A percentile compares a stretch with the other conserved stretches of the same genome.
Evolutionary conservation across 805 yeast species (phyloP).

Genomic region (Schwanniomyces sp.): DNA sequence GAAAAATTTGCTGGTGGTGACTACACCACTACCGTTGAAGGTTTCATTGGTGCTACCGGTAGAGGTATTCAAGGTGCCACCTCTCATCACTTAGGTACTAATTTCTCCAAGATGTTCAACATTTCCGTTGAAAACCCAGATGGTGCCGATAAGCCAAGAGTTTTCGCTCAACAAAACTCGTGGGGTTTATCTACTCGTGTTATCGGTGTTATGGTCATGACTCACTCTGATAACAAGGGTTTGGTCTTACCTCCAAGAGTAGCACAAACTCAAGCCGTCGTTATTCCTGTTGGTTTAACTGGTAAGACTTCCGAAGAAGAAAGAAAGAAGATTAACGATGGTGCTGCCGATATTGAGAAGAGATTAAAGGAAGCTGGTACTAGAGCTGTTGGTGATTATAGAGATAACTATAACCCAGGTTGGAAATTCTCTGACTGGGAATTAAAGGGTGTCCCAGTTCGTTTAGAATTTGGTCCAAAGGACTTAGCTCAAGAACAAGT

Average conservation of each 20-base stretch:
- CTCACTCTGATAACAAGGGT: constrained; percentile 98
- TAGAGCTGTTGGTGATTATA: constrained; percentile 81
- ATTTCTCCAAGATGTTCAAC: constrained; percentile 98
- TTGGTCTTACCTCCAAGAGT: constrained; percentile 97
- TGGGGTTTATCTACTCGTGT: constrained; percentile 99
- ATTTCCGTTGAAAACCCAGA: constrained; percentile 94
- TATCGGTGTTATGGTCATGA: constrained; percentile 99
- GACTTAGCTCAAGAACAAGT: constrained; percentile 81
- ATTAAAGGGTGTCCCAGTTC: constrained; percentile 90
- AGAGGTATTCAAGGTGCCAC: constrained; percentile 99
- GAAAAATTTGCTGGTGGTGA: constrained; percentile 98
- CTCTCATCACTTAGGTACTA: constrained; percentile 95
- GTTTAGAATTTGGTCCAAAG: constrained; percentile 95
- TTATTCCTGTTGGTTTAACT: constrained; percentile 94
- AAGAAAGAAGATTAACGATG: constrained; percentile 64
- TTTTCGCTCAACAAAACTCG: constrained; percentile 92
- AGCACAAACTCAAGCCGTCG: constrained; percentile 86
- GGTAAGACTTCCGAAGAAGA: constrained; percentile 78
- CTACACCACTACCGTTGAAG: constrained; percentile 94
- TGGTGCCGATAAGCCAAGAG: constrained; percentile 82
- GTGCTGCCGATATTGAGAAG: constrained; percentile 69
- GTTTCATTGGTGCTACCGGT: constrained; percentile 96
- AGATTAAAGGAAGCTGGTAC: constrained; percentile 61
- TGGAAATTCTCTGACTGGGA: constrained; percentile 99
- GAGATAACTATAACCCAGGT: constrained; percentile 95